Percentiles rank a stretch among this genome's conserved stretches.
phyloP scores from a whole-genome alignment of 1,139 yeast genomes.

The Scheffersomyces stambukii region DNA sequence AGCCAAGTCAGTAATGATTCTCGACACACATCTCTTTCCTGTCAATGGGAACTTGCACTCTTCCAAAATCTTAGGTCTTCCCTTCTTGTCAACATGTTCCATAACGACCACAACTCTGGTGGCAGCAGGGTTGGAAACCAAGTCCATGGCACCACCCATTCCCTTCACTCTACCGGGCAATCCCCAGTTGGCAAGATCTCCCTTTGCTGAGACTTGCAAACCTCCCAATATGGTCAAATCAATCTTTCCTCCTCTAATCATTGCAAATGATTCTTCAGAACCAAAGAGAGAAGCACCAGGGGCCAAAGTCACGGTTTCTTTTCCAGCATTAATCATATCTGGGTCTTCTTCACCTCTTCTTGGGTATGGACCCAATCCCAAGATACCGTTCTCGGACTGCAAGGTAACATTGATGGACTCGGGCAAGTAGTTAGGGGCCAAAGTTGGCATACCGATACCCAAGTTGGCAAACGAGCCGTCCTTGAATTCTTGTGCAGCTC shows the following conservation, averaged over 20 bases:
- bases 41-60: constrained; percentile 45
- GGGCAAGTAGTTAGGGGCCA: constrained; percentile 41
- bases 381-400: constrained; percentile 48
- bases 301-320: constrained; percentile 45
- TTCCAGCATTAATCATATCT: constrained; percentile 49
- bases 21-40: constrained; percentile 40
- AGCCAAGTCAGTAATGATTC: constrained; percentile 47
- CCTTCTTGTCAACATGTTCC: constrained; percentile 47
- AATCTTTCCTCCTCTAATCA: constrained; percentile 47
- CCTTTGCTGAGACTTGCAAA: constrained; percentile 43
- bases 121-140: constrained; percentile 42
- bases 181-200: constrained; percentile 53
- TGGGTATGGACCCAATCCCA: constrained; percentile 50
- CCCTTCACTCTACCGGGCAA: constrained; percentile 49
- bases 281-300: constrained; percentile 47
- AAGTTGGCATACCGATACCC: constrained; percentile 50
- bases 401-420: constrained; percentile 33
- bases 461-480: constrained; percentile 42
- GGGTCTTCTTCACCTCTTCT: constrained; percentile 40
- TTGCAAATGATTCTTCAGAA: constrained; percentile 46
- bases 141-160: constrained; percentile 58
- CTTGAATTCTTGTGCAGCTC: constrained; percentile 44
- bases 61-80: constrained; percentile 42
- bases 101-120: constrained; percentile 47
- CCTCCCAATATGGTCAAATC: constrained; percentile 46